Base-by-base conservation (phyloP, 1,139 yeast species). In the Diutina pseudorugosa region DNA sequence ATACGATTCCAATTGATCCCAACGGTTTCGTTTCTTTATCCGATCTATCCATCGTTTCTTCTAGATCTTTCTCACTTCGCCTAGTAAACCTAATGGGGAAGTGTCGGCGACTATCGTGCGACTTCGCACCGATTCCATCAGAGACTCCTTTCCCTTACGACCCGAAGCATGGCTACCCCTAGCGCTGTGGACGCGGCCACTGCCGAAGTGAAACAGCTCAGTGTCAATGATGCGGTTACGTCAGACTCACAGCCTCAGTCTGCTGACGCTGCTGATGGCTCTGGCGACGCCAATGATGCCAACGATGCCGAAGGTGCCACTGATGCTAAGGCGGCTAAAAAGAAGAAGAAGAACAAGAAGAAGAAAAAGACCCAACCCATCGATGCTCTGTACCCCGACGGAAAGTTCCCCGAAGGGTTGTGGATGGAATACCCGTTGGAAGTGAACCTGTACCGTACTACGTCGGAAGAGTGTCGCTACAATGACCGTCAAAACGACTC, bases 321-420 rank as follows among this genome's bases (percentile, higher is more conserved):
- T 7, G 47, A 9, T 4, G 47, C 47, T 30, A 30, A 30, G 11
- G 36, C 36, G 14, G 30, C 49, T 20, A 51, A 51, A 19, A 51
- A 51, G 36, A 51, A 44, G 47, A 50, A 50, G 42, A 50, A 42
- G 40, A 50, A 50, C 18, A 50, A 42, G 21, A 50, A 50, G 51
- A 50, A 50, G 36, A 42, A 41, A 27, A 33, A 27, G 42, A 18
- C 44, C 16, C 27, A 30, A 14, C 19, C 33, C 49, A 83, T 93
- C 56, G 80, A 82, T 41, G 71, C 75, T 52, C 72, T 82, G 52
- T 93, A 79, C 66, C 85, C 94, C 1, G 85, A 81, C 44, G 88
- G 83, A 1, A 71, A 73, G 20, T 93, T 81, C 65, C 98, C 98
- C 4, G 94, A 82, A 62, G 97, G 98, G 51, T 86, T 90, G 74